Base-by-base conservation (phyloP, 2,329 filamentous ascomycete species). In the Trematosphaeria pertusa region DNA sequence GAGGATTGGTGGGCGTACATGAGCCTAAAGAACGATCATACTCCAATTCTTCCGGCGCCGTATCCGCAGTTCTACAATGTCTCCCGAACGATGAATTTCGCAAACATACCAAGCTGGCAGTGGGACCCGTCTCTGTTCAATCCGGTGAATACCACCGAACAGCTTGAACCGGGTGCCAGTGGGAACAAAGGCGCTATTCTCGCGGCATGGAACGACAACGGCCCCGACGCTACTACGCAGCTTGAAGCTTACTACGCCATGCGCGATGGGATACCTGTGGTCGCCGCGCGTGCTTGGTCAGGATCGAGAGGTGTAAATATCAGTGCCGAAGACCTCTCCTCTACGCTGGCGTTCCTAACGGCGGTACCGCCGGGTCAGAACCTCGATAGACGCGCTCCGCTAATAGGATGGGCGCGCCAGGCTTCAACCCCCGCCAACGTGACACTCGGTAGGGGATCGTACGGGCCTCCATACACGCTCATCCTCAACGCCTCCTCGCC, bases 1-100 rank as follows among this genome's bases (percentile, higher is more conserved):
- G 67, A 79, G 33, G 77, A 79, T 50, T 78, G 75, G 75, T 79
- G 76, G 80, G 78, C 76, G 0, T 82, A 83, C 52, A 79, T 81
- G 72, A 76, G 74, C 4, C 56, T 83, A 41, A 82, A 82, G 48
- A 82, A 81, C 48, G 75, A 79, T 48, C 76, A 78, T 51, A 74
- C 61, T 39, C 77, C 76, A 1, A 78, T 78, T 26, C 45, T 73
- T 0, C 77, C 77, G 0, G 75, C 74, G 0, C 69, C 72, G 3
- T 79, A 79, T 37, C 73, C 76, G 1, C 76, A 78, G 34, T 76
- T 76, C 49, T 78, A 75, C 61, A 77, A 78, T 48, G 63, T 69
- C 37, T 66, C 67, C n/a, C 68, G 76, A 0, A 67, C 76, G 0
- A 50, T 78, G 40, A 70, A 75, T 49, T 82, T 82, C 33, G 75